A percentile compares a stretch with the other conserved stretches of the same genome.
phyloP scores from a whole-genome alignment of 139 green algal species.

The Chlorella ohadii region DNA sequence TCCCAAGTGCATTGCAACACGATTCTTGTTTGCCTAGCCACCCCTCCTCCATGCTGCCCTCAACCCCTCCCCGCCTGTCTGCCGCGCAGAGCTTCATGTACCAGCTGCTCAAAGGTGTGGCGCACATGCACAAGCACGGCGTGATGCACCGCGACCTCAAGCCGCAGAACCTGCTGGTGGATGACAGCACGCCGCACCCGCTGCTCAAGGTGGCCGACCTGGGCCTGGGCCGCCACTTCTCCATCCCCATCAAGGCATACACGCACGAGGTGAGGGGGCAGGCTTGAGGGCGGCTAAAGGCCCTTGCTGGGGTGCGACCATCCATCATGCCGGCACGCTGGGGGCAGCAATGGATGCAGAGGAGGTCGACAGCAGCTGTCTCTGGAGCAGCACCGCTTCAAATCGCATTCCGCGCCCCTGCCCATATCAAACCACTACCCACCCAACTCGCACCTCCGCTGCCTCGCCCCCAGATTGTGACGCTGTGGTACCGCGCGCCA shows the following conservation, averaged over 20 bases:
- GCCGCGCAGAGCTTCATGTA: constrained; percentile 93
- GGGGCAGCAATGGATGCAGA: too few species aligned
- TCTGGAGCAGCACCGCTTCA: too few species aligned
- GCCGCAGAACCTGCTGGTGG: constrained; percentile 97
- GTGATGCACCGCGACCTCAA: constrained; percentile 99
- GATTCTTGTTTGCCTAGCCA: too few species aligned
- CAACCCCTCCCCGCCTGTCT: not conserved
- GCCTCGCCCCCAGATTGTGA: constrained; percentile 83
- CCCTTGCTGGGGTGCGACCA: too few species aligned
- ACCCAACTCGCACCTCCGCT: not conserved
- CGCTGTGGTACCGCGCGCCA: constrained; percentile 98
- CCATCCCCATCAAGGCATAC: constrained; percentile 98
- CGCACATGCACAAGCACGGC: constrained; percentile 96
- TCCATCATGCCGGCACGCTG: too few species aligned
- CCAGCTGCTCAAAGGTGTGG: constrained; percentile 94
- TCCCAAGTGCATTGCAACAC: too few species aligned
- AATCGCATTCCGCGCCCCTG: too few species aligned
- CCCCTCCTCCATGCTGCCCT: too few species aligned
- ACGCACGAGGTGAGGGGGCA: constrained; percentile 91
- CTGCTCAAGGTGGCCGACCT: constrained; percentile 98
- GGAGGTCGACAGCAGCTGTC: too few species aligned
- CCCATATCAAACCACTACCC: too few species aligned
- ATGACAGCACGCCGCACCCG: constrained; percentile 44
- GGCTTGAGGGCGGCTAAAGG: not conserved
- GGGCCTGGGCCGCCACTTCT: constrained; percentile 94